phyloP scores from a whole-genome alignment of 345 rosid genomes.

The Syzygium oleosum region DNA sequence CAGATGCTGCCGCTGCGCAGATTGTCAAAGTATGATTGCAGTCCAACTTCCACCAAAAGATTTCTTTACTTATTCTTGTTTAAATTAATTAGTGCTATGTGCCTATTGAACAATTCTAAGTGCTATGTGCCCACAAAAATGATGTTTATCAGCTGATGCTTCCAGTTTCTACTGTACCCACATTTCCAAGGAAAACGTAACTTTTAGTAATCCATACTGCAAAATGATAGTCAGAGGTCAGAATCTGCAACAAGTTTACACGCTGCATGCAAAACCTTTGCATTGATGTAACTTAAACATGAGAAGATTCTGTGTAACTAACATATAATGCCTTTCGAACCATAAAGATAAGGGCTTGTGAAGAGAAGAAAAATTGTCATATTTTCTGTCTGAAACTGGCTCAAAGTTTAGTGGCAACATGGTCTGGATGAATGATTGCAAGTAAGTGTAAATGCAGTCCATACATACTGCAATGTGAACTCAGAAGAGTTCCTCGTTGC shows the following conservation, averaged over 20 bases:
- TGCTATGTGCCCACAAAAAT: neutral
- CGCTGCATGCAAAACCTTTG: neutral
- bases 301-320: neutral
- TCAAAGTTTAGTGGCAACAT: neutral
- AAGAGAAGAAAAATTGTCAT: neutral
- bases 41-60: neutral
- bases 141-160: neutral
- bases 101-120: neutral
- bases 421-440: neutral
- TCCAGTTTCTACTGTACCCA: neutral
- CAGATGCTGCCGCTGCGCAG: conserved; percentile 87
- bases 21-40: conserved; percentile 66
- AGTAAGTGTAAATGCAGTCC: neutral
- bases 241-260: neutral
- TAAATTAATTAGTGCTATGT: neutral
- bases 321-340: neutral
- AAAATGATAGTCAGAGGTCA: neutral
- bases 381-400: neutral
- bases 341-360: neutral
- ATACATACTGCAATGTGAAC: neutral
- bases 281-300: neutral
- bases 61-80: neutral
- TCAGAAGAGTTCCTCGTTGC: neutral
- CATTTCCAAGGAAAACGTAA: neutral
- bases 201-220: neutral